Conservation (phyloP, 768 basidiomycete species). For the Gelatoporia subvermispora region DNA sequence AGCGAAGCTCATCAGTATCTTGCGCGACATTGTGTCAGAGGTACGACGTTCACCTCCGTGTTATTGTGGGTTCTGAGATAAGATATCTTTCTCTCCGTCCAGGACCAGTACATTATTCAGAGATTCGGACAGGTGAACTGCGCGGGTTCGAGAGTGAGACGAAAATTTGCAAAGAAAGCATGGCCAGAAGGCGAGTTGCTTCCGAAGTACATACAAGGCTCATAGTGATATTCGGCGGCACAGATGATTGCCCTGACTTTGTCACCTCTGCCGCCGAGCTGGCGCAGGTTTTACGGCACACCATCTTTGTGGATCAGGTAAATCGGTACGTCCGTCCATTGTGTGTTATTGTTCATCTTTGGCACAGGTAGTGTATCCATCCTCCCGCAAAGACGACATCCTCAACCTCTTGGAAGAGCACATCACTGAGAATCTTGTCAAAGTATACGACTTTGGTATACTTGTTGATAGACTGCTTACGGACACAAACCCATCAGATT, state of each 20-base stretch:
- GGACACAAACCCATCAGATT: constrained; percentile 45
- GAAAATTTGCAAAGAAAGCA: constrained; percentile 56
- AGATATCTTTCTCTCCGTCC: not conserved
- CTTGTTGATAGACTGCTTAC: not conserved
- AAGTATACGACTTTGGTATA: constrained; percentile 37
- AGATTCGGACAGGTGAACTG: constrained; percentile 63
- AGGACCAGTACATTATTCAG: constrained; percentile 74
- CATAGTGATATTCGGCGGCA: not conserved
- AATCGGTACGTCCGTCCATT: constrained; percentile 1
- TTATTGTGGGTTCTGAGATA: too few species aligned
- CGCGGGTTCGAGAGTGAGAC: constrained; percentile 50
- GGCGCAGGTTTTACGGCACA: constrained; percentile 61
- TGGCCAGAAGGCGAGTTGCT: constrained; percentile 54
- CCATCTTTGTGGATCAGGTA: constrained; percentile 85
- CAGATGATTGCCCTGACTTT: constrained; percentile 79
- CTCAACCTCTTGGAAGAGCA: constrained; percentile 81
- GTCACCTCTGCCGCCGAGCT: constrained; percentile 62
- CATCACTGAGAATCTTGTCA: constrained; percentile 89
- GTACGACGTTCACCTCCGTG: constrained; percentile 35
- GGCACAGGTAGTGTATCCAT: constrained; percentile 48
- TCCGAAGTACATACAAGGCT: too few species aligned
- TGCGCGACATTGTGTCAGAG: constrained; percentile 69
- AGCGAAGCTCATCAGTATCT: constrained; percentile 71
- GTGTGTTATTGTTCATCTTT: not conserved
- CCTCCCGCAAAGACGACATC: constrained; percentile 51